Conservation (phyloP, 2,329 filamentous ascomycete genomes). For the Malbranchea zuffiana region DNA sequence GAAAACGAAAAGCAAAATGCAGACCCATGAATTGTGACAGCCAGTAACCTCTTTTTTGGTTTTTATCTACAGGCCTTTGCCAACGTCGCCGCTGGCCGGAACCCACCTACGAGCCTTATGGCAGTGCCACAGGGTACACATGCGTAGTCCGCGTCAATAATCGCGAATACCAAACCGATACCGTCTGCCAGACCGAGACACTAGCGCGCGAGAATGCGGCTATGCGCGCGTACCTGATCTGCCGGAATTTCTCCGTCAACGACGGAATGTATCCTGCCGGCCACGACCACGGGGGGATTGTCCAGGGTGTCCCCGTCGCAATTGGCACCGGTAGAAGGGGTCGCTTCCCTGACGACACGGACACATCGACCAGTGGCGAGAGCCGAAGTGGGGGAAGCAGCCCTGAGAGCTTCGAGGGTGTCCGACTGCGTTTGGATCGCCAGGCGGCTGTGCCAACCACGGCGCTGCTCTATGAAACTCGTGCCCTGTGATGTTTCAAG, state of each 20-base stretch:
- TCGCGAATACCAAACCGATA: constrained; percentile 87
- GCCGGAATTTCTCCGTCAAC: constrained; percentile 93
- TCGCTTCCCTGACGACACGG: constrained; percentile 39
- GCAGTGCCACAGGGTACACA: constrained; percentile 62
- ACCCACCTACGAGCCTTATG: constrained; percentile 76
- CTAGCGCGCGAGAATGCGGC: constrained; percentile 88
- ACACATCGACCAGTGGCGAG: constrained; percentile 32
- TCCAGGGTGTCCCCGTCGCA: constrained; percentile 53
- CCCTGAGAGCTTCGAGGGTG: constrained; percentile 31
- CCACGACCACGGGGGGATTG: constrained; percentile 43
- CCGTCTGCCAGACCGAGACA: constrained; percentile 67
- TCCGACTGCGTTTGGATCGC: constrained; percentile 17
- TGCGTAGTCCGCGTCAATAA: constrained; percentile 93
- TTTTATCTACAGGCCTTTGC: constrained; percentile 61
- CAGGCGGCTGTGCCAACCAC: constrained; percentile 17
- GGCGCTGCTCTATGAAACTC: constrained; percentile 20
- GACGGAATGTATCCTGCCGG: constrained; percentile 68
- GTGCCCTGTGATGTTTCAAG: constrained; percentile 9
- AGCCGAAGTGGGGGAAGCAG: constrained; percentile 47
- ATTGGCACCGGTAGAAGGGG: constrained; percentile 50
- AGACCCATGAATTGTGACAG: constrained; percentile 15
- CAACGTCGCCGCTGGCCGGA: constrained; percentile 88
- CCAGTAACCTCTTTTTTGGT: constrained; percentile 29
- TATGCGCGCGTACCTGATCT: constrained; percentile 94
- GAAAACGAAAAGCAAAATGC: too few species aligned